Percentiles rank a stretch among this genome's conserved stretches.
Conservation (phyloP, 352 stramenopile genomes). For the Phytopythium aichiense region DNA sequence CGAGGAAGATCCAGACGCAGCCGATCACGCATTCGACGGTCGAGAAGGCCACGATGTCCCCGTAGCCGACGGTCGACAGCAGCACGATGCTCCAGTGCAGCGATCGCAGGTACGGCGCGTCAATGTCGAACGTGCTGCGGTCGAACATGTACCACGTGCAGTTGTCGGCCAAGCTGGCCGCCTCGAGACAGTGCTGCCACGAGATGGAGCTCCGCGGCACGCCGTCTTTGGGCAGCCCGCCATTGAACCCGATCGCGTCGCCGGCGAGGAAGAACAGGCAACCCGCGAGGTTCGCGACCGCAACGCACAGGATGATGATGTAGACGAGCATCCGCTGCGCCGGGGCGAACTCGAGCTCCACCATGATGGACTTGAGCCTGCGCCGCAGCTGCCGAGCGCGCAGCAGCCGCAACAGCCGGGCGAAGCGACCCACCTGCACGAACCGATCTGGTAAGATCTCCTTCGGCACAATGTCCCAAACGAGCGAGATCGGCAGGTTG, state of each 20-base stretch:
- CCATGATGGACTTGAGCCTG: conserved; percentile 36
- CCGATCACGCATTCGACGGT: conserved; percentile 50
- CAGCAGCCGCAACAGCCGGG: conserved; percentile 46
- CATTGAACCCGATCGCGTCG: conserved; percentile 36
- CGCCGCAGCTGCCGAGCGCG: conserved; percentile 36
- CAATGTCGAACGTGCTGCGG: conserved; percentile 50
- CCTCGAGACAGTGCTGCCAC: conserved; percentile 34
- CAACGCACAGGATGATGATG: conserved; percentile 37
- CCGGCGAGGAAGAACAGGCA: conserved; percentile 58
- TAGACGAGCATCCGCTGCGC: conserved; percentile 45
- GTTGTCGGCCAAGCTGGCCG: conserved; percentile 46
- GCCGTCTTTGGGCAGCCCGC: conserved; percentile 33
- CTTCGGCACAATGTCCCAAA: conserved; percentile 63
- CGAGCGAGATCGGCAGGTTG: conserved; percentile 34
- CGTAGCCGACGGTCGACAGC: conserved; percentile 66
- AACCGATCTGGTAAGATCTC: conserved; percentile 21
- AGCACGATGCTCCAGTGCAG: conserved; percentile 73
- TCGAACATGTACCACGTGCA: conserved; percentile 76
- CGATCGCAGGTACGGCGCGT: conserved; percentile 54
- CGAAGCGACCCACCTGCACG: conserved; percentile 26
- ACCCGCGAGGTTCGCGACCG: conserved; percentile 37
- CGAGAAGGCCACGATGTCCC: conserved; percentile 60
- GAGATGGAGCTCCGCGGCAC: conserved; percentile 27
- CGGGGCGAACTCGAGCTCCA: conserved; percentile 35
- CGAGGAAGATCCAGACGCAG: conserved; percentile 66